Evolutionary conservation across 2,329 filamentous ascomycete species (phyloP), one percentile per base, ranked within the genome.

Genomic region (Calonectria fujianensis): DNA sequence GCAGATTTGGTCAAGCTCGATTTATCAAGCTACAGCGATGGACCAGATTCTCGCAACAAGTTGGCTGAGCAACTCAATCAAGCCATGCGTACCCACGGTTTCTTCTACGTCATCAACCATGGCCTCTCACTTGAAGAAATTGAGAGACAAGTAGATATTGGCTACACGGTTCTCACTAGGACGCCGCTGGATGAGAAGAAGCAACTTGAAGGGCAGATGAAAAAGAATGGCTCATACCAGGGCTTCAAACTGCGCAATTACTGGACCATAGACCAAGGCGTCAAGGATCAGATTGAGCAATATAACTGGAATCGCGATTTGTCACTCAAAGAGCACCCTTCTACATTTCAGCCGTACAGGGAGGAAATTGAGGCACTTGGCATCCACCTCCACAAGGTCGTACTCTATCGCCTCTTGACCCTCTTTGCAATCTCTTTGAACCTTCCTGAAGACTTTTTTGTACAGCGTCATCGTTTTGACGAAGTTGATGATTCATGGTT

Each of bases 31-130:
- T 52, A 52, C 50, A 52, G 27, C 14, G 50, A 52, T 31, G 50
- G 50, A 4, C 24, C 27, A 31, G 50, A 52, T 8, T n/a, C 50
- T 18, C 50, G 50, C 50, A 52, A 52, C 10, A 52, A 52, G 50
- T 18, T 52, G 13, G 50, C 50, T 7, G 50, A 31, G 50, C 50
- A 52, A 31, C 50, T 52, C 6, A 27, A 52, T 18, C 24, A 52
- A 8, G 50, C 50, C 11, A 52, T 52, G 50, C 50, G 50, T 18
- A 52, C 24, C 4, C 50, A 52, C 11, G 65, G 65, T 6, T 69
- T 69, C 65, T 69, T 69, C 50, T 35, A 32, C n/a, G 29, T 69
- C 9, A 57, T 54, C 24, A 69, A 69, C 32, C 65, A 69, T 20
- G 65, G 65, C n/a, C 31, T 63, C 37, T 39, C 32, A 14, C 5